A percentile compares a stretch with the other conserved stretches of the same genome.
phyloP scores from a whole-genome alignment of 495 filamentous ascomycete genomes.

The Penicillium daleae region DNA sequence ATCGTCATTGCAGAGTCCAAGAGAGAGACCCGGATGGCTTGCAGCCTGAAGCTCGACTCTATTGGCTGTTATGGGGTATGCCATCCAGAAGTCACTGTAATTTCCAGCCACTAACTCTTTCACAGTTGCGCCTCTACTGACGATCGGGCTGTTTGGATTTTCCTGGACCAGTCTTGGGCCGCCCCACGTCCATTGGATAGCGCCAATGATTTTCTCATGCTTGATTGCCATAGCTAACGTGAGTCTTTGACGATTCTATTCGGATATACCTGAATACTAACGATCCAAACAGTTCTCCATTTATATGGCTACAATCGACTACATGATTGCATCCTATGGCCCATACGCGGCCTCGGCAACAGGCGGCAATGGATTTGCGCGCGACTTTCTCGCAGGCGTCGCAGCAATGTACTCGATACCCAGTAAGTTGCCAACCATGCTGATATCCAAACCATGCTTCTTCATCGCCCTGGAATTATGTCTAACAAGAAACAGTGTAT shows the following conservation, averaged over 20 bases:
- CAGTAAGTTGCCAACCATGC: constrained; percentile 24
- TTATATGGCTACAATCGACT: constrained; percentile 83
- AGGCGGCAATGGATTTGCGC: constrained; percentile 65
- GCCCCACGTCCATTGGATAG: constrained; percentile 64
- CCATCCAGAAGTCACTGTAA: neutral
- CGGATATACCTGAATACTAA: neutral
- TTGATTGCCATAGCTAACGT: constrained; percentile 68
- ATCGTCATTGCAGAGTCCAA: constrained; percentile 49
- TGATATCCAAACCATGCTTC: neutral
- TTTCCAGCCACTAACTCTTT: neutral
- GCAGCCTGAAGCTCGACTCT: constrained; percentile 60
- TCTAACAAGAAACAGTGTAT: constrained; percentile 31
- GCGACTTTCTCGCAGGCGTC: constrained; percentile 52
- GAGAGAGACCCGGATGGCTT: constrained; percentile 54
- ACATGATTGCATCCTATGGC: constrained; percentile 81
- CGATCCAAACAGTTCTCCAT: constrained; percentile 53
- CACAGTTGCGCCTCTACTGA: constrained; percentile 61
- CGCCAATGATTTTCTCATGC: constrained; percentile 60
- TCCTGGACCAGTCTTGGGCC: constrained; percentile 68
- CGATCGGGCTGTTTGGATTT: constrained; percentile 72
- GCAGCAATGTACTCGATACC: constrained; percentile 53
- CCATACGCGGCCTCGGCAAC: constrained; percentile 79
- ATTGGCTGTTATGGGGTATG: constrained; percentile 53
- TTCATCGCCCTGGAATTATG: neutral
- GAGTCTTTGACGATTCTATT: neutral